Conservation (phyloP, 441 rosid species). For the Raphanus hybrid region DNA sequence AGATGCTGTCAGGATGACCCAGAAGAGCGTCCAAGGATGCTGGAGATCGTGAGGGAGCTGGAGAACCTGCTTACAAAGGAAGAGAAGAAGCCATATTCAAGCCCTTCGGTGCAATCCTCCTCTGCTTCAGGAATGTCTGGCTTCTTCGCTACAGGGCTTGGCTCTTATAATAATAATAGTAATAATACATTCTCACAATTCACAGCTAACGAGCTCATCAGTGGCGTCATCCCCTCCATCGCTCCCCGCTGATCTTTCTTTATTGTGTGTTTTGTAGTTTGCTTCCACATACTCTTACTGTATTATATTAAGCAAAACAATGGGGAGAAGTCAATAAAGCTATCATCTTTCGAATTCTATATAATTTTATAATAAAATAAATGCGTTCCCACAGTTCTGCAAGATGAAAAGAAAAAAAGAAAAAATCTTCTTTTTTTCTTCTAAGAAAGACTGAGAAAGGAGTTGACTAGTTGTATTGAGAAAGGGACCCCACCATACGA, state of each 20-base stretch:
- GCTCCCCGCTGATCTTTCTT: conserved; percentile 45
- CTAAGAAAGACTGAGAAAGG: not conserved
- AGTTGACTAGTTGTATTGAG: conserved; percentile 6
- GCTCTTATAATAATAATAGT: not conserved
- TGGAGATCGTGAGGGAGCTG: conserved; percentile 50
- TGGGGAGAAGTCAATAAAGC: not conserved
- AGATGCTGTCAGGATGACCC: conserved; percentile 62
- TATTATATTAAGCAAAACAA: not conserved
- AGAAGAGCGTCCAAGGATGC: conserved; percentile 38
- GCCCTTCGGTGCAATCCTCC: conserved; percentile 47
- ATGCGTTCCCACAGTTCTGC: no score
- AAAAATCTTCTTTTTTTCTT: no score
- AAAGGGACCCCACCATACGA: conserved; percentile 6
- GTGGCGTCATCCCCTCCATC: conserved; percentile 61
- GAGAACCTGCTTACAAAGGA: conserved; percentile 61
- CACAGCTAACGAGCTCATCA: conserved; percentile 64
- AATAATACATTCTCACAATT: conserved; percentile 15
- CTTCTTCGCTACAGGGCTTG: not conserved
- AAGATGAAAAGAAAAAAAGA: no score
- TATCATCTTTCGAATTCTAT: no score
- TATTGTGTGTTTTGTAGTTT: not conserved
- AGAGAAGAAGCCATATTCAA: conserved; percentile 45
- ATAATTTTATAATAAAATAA: no score
- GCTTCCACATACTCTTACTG: not conserved
- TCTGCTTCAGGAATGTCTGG: conserved; percentile 36